phyloP scores from a whole-genome alignment of 2,329 filamentous ascomycete species.

The Hymenoscyphus scutula region DNA sequence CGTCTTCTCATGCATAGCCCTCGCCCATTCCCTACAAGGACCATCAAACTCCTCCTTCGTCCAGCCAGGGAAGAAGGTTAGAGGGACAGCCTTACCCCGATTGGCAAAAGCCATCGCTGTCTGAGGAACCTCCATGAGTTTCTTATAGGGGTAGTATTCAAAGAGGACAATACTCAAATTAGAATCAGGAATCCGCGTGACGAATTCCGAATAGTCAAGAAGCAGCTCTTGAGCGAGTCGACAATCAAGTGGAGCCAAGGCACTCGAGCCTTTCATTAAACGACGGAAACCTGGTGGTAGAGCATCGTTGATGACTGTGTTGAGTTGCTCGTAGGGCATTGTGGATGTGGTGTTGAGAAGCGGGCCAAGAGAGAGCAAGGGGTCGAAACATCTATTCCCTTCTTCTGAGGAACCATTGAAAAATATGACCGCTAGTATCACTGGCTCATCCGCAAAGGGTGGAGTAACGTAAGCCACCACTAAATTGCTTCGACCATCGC shows the following conservation, averaged over 20 bases:
- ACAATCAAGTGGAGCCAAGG: constrained; percentile 35
- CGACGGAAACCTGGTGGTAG: constrained; percentile 39
- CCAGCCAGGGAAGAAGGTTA: constrained; percentile 35
- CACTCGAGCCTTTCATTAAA: constrained; percentile 39
- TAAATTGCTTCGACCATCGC: constrained; percentile 11
- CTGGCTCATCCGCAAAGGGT: constrained; percentile 13
- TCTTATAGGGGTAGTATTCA: constrained; percentile 25
- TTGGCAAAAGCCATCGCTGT: constrained; percentile 31
- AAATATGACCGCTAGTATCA: constrained; percentile 28
- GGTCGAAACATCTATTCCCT: constrained; percentile 32
- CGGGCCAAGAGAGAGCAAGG: constrained; percentile 33
- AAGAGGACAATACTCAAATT: constrained; percentile 24
- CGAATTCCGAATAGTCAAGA: constrained; percentile 32
- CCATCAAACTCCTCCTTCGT: constrained; percentile 21
- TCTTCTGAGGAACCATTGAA: constrained; percentile 38
- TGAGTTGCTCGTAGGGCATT: constrained; percentile 38
- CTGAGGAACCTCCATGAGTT: constrained; percentile 23
- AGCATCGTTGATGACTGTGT: constrained; percentile 35
- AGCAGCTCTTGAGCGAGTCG: constrained; percentile 31
- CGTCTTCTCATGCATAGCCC: constrained; percentile 17
- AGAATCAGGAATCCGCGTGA: constrained; percentile 25
- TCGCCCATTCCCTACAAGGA: constrained; percentile 22
- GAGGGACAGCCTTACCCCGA: constrained; percentile 29
- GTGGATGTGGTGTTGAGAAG: constrained; percentile 26
- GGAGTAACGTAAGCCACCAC: constrained; percentile 14